Evolutionary conservation across 768 basidiomycete genomes (phyloP), one percentile per base, ranked within the genome.

Genomic region (Rossbeevera mucosa): DNA sequence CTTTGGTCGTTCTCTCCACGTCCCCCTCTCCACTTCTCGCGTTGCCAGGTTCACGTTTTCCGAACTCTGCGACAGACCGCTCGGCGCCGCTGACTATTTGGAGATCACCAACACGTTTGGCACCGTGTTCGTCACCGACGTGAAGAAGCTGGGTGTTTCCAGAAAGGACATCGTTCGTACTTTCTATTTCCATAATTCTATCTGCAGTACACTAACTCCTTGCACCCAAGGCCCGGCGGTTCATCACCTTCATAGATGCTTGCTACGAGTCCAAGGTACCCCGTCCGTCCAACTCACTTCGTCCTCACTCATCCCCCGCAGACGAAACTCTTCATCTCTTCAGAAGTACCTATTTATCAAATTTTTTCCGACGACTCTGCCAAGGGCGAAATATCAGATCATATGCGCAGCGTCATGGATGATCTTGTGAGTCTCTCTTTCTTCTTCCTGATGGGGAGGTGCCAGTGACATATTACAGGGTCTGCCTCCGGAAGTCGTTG

Each of bases 201-300:
- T 47, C n/a, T 1, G n/a, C 21, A 8, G 28, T 13, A 14, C 41
- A 1, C 11, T 41, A 9, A 36, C 13, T 20, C 3, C 9, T 24
- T 33, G 16, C 14, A 20, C 29, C 0, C 44, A 20, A 91, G 89
- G 94, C 94, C 18, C 78, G 96, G 59, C 75, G 96, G 56, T 98
- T 99, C 66, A 99, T 99, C 64, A 94, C 94, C 1, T 97, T 98
- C 67, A 86, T 99, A 60, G 96, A 99, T 74, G 91, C 93, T 21
- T 94, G 92, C 64, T 95, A 95, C 61, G 93, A 95, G 66, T 93
- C 84, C 75, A 90, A 86, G 78, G 86, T 85, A 62, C 8, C 70
- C 54, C 20, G 22, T 13, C 6, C 38, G 8, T n/a, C 28, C 22
- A 16, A 16, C 41, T 28, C 7, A 18, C 33, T 44, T 18, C 9